Percentiles rank a stretch among this genome's conserved stretches.
Evolutionary conservation across 805 yeast species (phyloP).

Genomic region (Priceomyces carsonii): DNA sequence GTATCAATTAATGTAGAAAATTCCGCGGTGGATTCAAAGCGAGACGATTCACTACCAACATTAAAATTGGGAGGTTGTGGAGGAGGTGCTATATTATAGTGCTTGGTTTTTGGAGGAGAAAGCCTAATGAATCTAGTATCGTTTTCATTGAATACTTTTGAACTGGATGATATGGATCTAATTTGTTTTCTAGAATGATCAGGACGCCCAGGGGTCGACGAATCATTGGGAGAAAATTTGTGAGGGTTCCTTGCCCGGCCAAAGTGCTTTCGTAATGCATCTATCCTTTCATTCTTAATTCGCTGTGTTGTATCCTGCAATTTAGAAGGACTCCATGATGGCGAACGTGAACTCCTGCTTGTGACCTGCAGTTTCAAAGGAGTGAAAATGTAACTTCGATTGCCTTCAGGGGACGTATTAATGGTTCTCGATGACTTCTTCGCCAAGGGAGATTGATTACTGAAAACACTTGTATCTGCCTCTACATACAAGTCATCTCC

Average conservation of each 20-base stretch:
- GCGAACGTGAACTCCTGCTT: conserved; percentile 17
- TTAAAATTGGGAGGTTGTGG: conserved; percentile 24
- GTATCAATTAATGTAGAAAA: conserved; percentile 4
- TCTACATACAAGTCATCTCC: conserved; percentile 12
- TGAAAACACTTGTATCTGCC: conserved; percentile 20
- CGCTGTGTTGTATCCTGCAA: conserved; percentile 41
- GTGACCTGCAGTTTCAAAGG: conserved; percentile 31
- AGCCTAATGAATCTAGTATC: conserved; percentile 7
- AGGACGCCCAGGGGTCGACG: conserved; percentile 3
- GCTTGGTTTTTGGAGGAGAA: conserved; percentile 11
- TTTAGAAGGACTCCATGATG: conserved; percentile 36
- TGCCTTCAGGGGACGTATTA: conserved; percentile 4
- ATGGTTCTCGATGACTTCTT: conserved; percentile 12
- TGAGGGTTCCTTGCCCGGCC: conserved; percentile 20
- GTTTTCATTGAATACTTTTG: not conserved
- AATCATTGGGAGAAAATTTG: not conserved
- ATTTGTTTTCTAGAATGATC: not conserved
- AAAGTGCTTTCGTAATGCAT: conserved; percentile 35
- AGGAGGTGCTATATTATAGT: conserved; percentile 12
- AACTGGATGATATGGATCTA: not conserved
- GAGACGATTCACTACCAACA: not conserved
- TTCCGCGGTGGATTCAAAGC: not conserved
- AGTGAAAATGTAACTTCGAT: conserved; percentile 29
- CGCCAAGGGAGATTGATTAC: conserved; percentile 36
- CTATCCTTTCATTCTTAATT: conserved; percentile 31